Conservation (phyloP, 2,329 filamentous ascomycete species). For the Clarireedia sp. region DNA sequence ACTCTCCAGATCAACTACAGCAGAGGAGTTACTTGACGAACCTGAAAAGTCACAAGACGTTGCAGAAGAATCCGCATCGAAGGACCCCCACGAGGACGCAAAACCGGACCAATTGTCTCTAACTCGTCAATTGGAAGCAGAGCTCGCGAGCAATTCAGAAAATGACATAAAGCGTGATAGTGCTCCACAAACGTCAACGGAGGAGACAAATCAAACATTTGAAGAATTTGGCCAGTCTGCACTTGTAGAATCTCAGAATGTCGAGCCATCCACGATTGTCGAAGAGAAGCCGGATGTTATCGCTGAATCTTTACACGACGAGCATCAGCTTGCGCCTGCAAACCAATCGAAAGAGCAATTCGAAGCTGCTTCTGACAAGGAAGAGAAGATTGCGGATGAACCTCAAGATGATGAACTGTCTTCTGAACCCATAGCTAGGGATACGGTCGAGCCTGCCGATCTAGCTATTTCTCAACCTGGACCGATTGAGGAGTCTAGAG, state of each 20-base stretch:
- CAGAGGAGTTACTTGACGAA: too few relatives aligned
- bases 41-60: background rate
- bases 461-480: background rate
- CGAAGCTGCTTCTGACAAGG: constrained; percentile 27
- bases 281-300: constrained; percentile 12
- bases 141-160: constrained; percentile 18
- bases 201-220: background rate
- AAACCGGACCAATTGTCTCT: constrained; percentile 12
- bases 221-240: background rate
- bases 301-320: constrained; percentile 18
- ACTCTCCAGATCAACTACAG: too few relatives aligned
- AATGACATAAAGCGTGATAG: constrained; percentile 19
- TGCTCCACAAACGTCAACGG: background rate
- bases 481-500: background rate
- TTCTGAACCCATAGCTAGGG: constrained; percentile 8
- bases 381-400: constrained; percentile 32
- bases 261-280: background rate
- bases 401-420: constrained; percentile 2
- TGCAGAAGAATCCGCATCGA: background rate
- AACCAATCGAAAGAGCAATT: constrained; percentile 26
- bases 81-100: constrained; percentile 5
- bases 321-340: constrained; percentile 24
- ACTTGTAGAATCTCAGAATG: background rate
- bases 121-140: constrained; percentile 17
- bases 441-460: constrained; percentile 12